These are phyloP conservation scores for Albatrellus ellisii DNA, from an alignment of 768 basidiomycete species.

Conservation along the genomic window DNA sequence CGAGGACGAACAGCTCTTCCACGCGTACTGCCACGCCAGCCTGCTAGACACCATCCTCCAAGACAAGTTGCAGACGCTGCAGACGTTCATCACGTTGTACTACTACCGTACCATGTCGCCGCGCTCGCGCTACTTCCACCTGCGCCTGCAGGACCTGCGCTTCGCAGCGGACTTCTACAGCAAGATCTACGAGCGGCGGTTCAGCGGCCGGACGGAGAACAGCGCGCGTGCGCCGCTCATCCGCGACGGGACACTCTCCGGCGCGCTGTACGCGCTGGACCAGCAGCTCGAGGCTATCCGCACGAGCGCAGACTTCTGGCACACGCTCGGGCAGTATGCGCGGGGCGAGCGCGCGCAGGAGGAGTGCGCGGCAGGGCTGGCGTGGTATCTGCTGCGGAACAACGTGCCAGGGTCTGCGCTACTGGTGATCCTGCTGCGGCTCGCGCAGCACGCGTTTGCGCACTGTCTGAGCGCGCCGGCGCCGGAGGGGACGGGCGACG, in stretches of 20 bases:
- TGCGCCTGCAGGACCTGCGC: conserved; percentile 59
- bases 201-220: conserved; percentile 59
- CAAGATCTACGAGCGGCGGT: conserved; percentile 59
- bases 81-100: conserved; percentile 62
- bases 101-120: conserved; percentile 51
- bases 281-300: conserved; percentile 37
- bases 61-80: conserved; percentile 74
- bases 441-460: conserved; percentile 48
- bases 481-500: conserved; percentile 35
- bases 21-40: conserved; percentile 61
- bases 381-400: conserved; percentile 62
- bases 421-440: conserved; percentile 43
- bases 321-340: conserved; percentile 39
- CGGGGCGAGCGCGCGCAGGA: conserved; percentile 28
- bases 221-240: conserved; percentile 55
- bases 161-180: conserved; percentile 69
- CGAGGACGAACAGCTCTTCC: conserved; percentile 45
- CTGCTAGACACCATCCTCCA: conserved; percentile 82
- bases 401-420: conserved; percentile 59
- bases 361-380: conserved; percentile 27
- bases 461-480: conserved; percentile 37
- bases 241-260: conserved; percentile 58
- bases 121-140: conserved; percentile 44
- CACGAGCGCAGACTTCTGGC: conserved; percentile 25
- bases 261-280: conserved; percentile 51